These are phyloP conservation scores for Phytophthora niederhauseri DNA, from an alignment of 352 stramenopile genomes.

Conservation along the genomic window DNA sequence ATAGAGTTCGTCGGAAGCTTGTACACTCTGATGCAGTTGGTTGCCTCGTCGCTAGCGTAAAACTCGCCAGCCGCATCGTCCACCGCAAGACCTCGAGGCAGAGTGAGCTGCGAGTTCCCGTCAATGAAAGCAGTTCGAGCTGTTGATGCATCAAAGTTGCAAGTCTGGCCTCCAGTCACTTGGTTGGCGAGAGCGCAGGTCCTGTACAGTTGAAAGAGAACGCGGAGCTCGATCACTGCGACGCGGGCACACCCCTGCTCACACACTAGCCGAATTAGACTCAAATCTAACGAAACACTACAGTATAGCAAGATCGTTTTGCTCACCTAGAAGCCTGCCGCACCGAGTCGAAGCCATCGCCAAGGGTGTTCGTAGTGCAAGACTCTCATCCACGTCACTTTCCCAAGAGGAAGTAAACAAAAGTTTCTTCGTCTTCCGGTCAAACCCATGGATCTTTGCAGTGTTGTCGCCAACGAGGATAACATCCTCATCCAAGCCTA, in stretches of 20 bases:
- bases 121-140: constrained; percentile 30
- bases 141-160: constrained; percentile 24
- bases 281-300: not conserved
- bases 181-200: constrained; percentile 23
- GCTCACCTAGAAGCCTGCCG: constrained; percentile 34
- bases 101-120: constrained; percentile 18
- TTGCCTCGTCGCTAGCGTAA: constrained; percentile 60
- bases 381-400: not conserved
- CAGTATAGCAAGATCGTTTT: not conserved
- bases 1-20: constrained; percentile 30
- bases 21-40: constrained; percentile 59
- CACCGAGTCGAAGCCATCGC: constrained; percentile 33
- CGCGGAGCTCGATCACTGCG: constrained; percentile 36
- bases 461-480: constrained; percentile 46
- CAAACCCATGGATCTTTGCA: constrained; percentile 38
- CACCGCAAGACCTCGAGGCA: constrained; percentile 39
- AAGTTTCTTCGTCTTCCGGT: constrained; percentile 26
- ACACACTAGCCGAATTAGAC: constrained; percentile 41
- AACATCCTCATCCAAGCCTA: constrained; percentile 37
- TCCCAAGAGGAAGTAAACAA: constrained; percentile 32
- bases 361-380: constrained; percentile 19
- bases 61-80: constrained; percentile 66
- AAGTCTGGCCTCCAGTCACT: constrained; percentile 9
- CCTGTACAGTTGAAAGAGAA: constrained; percentile 44
- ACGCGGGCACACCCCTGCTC: constrained; percentile 37